Percentiles rank a stretch among this genome's conserved stretches.
Evolutionary conservation across 345 rosid species (phyloP).

Genomic region (Eucalyptus marginata): DNA sequence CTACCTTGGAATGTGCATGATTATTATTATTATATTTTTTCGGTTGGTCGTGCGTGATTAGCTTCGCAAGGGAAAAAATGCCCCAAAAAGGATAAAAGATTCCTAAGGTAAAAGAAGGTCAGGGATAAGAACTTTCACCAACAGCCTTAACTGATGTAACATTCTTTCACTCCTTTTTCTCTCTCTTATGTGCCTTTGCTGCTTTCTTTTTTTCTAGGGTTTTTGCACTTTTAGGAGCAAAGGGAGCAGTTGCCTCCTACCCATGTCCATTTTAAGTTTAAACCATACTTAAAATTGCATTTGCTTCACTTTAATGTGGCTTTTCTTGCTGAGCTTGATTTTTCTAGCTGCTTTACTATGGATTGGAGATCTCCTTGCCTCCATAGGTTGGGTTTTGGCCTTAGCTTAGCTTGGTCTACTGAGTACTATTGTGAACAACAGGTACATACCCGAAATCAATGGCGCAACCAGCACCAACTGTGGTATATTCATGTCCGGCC

Average conservation of each 20-base stretch:
- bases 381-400: not conserved
- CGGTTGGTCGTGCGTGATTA: not conserved
- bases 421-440: not conserved
- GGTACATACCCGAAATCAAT: not conserved
- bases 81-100: not conserved
- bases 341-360: not conserved
- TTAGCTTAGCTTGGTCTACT: not conserved
- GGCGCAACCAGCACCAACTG: not conserved
- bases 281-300: not conserved
- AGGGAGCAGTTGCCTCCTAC: not conserved
- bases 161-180: not conserved
- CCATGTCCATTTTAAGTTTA: not conserved
- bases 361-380: not conserved
- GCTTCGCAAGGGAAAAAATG: not conserved
- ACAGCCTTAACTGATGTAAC: not conserved
- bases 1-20: not conserved
- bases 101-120: not conserved
- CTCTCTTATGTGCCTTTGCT: not conserved
- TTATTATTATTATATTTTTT: not conserved
- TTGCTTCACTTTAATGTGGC: not conserved
- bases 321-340: not conserved
- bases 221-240: not conserved
- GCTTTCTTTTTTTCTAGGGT: not conserved
- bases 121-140: not conserved
- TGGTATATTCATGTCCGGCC: not conserved